Evolutionary conservation across 495 filamentous ascomycete genomes (phyloP).

Genomic region (Bombardia bombarda): DNA sequence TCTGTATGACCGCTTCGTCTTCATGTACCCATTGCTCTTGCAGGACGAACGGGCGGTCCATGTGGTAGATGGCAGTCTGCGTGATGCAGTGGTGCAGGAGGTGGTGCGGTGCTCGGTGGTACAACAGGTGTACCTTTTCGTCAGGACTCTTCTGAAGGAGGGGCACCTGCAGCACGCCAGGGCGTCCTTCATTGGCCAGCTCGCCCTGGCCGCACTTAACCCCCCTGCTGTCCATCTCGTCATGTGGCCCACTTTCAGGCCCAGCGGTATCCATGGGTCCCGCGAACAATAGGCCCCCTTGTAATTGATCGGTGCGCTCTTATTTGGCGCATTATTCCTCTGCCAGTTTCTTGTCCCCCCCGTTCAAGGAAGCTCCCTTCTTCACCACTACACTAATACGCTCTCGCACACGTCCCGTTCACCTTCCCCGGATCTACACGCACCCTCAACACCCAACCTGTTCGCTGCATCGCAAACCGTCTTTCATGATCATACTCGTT

Average conservation of each 20-base stretch:
- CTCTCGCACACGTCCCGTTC: too few relatives aligned
- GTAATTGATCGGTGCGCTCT: constrained; percentile 13
- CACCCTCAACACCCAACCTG: too few relatives aligned
- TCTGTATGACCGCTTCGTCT: too few relatives aligned
- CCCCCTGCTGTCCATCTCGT: constrained; percentile 13
- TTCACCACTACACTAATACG: constrained; percentile 3
- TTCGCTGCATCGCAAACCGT: background rate
- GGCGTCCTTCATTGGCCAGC: constrained; percentile 10
- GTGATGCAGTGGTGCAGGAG: too few relatives aligned
- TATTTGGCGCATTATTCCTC: constrained; percentile 31
- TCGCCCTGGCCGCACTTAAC: constrained; percentile 1
- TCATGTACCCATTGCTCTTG: too few relatives aligned
- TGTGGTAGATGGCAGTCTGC: too few relatives aligned
- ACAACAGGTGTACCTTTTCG: too few relatives aligned
- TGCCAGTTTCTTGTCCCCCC: constrained; percentile 3
- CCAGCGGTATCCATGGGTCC: constrained; percentile 4
- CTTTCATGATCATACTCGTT: too few relatives aligned
- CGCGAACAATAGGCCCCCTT: constrained; percentile 11
- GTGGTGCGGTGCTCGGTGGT: too few relatives aligned
- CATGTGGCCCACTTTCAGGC: constrained; percentile 23
- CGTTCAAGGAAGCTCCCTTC: constrained; percentile 6
- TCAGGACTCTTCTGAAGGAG: too few relatives aligned
- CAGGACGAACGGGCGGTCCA: too few relatives aligned
- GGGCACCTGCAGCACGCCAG: constrained; percentile 8
- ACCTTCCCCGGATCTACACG: constrained; percentile 6